Evolutionary conservation across 352 stramenopile species (phyloP), one percentile per base, ranked within the genome.

Genomic region (Blastocystis sp.): DNA sequence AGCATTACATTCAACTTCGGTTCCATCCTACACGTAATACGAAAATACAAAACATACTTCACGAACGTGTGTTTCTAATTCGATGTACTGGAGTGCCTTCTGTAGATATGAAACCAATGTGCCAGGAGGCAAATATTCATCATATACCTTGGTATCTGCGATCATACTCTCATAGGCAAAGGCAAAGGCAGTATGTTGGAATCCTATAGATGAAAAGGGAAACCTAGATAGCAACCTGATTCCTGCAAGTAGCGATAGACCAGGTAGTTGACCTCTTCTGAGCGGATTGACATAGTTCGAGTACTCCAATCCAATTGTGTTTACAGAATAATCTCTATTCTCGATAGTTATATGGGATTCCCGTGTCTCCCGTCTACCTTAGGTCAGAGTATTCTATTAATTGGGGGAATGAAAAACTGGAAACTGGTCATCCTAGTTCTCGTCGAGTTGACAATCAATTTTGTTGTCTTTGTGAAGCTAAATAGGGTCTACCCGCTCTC

Each of bases 201-300:
- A 87, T 57, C 77, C 77, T 87, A 43, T 19, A 42, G 43, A 52
- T 67, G 1, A 67, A 42, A 52, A 52, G 32, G 49, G 19, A 49
- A 66, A 43, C 12, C 21, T 6, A 21, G 19, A 16, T 2, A 5
- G 3, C 21, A 67, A 83, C 71, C 71, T 1, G 77, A 87, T 77
- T 87, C 77, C 67, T 87, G 77, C 21, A 87, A 57, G 39, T 87
- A 87, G 9, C 77, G 51, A 43, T 61, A 87, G 29, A 87, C 57
- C 37, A 87, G 29, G 74, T 87, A 87, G 51, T 87, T 87, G 21
- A 87, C 77, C 67, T 87, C 77, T 78, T 87, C 77, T 21, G 77
- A 87, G 24, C 43, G 39, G 46, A 87, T 87, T 21, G 77, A 58
- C 77, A 87, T 87, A 27, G 14, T 16, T 57, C 21, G 37, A 29